Base-by-base conservation (phyloP, 805 yeast species). In the Wickerhamiella azyma region DNA sequence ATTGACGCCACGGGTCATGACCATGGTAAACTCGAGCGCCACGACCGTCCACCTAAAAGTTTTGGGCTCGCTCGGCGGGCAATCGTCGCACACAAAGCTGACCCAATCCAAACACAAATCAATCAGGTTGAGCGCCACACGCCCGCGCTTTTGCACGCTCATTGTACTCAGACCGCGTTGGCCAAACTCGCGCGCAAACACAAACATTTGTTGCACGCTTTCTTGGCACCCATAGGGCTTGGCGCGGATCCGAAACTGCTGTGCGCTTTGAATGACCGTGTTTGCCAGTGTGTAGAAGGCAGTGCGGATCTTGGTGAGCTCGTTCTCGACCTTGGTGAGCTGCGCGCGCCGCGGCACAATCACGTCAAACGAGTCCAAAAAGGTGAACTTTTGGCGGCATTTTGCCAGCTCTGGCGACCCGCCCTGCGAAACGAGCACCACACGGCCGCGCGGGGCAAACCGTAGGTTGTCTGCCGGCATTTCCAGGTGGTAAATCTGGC, bases 21-120 rank as follows among this genome's bases (percentile, higher is more conserved):
- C 85, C 94, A 86, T 85, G 0, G 95, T 94, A 69, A 85, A 89
- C 58, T 92, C 98, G 54, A 92, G 70, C 0, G 98, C 97, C 11
- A 84, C 71, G 19, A 92, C 97, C 62, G 96, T 85, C 96, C 96
- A 92, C 55, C 94, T 70, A 59, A 92, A 92, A 0, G 97, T 89
- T 55, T 79, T 82, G 46, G 81, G 74, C 53, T 89, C 96, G 0
- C 94, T 81, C 1, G 96, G 95, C 13, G 79, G 78, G 66, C 98
- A 92, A 57, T 89, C 96, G 61, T 92, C 96, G 50, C 89, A 85
- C 24, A 92, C 77, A 58, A 86, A 89, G 47, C 85, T 76, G 14
- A 92, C 81, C 98, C 98, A 92, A 46, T 82, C 89, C 38, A 86
- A 76, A 39, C 94, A 75, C 50, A 85, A 64, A 48, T 77, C 76